Percentiles rank a stretch among this genome's conserved stretches.
phyloP scores from a whole-genome alignment of 257 asterid species.

The Salvia hispanica region DNA sequence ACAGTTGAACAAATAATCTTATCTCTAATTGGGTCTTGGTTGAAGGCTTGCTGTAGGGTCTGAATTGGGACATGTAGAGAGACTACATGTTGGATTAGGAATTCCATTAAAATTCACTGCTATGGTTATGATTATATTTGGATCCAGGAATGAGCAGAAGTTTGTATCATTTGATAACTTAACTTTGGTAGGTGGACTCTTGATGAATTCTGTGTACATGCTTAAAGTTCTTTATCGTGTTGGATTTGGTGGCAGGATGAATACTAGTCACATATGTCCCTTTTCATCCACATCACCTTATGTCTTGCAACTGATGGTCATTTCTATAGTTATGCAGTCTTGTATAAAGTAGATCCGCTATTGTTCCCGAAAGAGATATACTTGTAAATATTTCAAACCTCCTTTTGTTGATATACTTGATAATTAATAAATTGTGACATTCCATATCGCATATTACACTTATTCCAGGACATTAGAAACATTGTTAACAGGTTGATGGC shows the following conservation, averaged over 20 bases:
- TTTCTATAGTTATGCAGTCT: neutral
- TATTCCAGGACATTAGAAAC: neutral
- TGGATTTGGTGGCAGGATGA: constrained; percentile 6
- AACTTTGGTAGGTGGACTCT: constrained; percentile 16
- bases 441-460: neutral
- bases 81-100: constrained; percentile 7
- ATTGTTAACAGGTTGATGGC: constrained; percentile 5
- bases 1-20: constrained; percentile 10
- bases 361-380: no score
- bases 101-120: constrained; percentile 3
- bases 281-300: neutral
- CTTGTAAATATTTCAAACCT: neutral
- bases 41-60: constrained; percentile 27
- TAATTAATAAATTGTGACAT: neutral
- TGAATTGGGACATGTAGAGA: constrained; percentile 16
- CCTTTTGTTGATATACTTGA: constrained; percentile 5
- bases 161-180: neutral
- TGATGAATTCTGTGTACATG: neutral
- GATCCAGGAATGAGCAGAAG: neutral
- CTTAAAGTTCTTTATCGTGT: constrained; percentile 4
- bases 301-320: neutral
- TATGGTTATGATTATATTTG: constrained; percentile 6
- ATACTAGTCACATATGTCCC: neutral
- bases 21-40: constrained; percentile 5
- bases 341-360: no score